Base-by-base conservation (phyloP, 2,329 filamentous ascomycete species). In the Fusarium buharicum region DNA sequence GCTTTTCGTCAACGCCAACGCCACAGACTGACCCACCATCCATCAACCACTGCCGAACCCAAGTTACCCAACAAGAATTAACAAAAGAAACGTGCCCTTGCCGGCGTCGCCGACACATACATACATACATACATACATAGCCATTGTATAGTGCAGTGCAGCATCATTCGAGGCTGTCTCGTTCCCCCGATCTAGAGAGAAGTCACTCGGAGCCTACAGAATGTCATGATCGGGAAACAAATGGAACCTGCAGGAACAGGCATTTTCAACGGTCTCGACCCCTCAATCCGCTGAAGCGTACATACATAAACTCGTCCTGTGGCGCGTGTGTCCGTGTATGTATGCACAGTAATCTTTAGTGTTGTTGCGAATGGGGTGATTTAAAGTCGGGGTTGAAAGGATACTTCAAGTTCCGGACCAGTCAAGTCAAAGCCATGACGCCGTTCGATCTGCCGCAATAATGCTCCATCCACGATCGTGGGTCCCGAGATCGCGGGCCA, bases 401-500 rank as follows among this genome's bases (percentile, higher is more conserved):
- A 4, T 28, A 28, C 9, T 13, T 9, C 2, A 11, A 4, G 27
- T 13, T 28, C 10, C 41, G 51, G 27, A 17, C 55, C 56, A 55
- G 41, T 59, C 44, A 46, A 41, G 30, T 39, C 16, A 12, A 24
- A 17, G 40, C 20, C 37, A 33, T 56, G 59, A 43, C 37, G 17
- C 47, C 50, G 61, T 57, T 54, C 44, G 63, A 68, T 67, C 54
- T 55, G 27, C 46, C 46, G 27, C n/a, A 47, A 38, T 11, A 50
- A 47, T 43, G 38, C 53, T 64, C 59, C 50, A 60, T 64, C 54
- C 38, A 22, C 53, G 55, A 67, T 70, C 62, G 67, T 55, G 54
- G 65, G 41, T 63, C 60, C 65, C 63, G 48, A 61, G 49, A 65
- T 59, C 63, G 53, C 55, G 67, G 65, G 24, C 64, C 54, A 69